Evolutionary conservation across 2,329 filamentous ascomycete genomes (phyloP).

Genomic region (Fusarium dimerum): DNA sequence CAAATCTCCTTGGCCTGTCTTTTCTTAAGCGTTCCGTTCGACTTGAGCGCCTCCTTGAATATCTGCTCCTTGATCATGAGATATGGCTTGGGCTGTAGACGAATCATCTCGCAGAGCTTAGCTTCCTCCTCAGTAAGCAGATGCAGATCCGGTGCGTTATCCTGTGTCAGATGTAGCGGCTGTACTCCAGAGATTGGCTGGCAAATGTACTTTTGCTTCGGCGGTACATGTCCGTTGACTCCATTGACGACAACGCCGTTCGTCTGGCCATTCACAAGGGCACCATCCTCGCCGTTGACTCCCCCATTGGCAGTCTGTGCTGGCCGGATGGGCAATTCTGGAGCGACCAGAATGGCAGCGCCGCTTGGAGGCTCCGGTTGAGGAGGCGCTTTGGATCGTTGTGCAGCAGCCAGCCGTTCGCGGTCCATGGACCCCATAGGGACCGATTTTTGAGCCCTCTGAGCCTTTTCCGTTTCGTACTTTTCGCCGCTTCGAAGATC

Average conservation of each 20-base stretch:
- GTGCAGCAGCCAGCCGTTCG: conserved; percentile 70
- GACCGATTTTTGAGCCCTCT: conserved; percentile 67
- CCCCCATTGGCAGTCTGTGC: conserved; percentile 37
- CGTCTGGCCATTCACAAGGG: conserved; percentile 53
- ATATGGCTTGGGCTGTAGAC: conserved; percentile 92
- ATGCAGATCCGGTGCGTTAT: conserved; percentile 80
- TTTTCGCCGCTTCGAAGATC: conserved; percentile 86
- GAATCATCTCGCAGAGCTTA: conserved; percentile 80
- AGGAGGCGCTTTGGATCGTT: conserved; percentile 67
- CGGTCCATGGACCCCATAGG: conserved; percentile 84
- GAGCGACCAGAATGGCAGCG: conserved; percentile 74
- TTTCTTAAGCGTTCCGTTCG: conserved; percentile 86
- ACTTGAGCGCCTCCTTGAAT: conserved; percentile 87
- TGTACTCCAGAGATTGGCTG: conserved; percentile 62
- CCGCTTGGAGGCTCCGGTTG: conserved; percentile 72
- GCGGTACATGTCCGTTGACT: conserved; percentile 38
- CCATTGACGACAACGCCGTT: conserved; percentile 46
- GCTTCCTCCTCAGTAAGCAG: conserved; percentile 81
- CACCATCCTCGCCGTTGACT: conserved; percentile 52
- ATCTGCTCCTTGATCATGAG: conserved; percentile 91
- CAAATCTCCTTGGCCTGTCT: conserved; percentile 89
- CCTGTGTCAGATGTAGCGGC: conserved; percentile 69
- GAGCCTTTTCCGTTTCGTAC: conserved; percentile 85
- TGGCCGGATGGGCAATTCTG: conserved; percentile 70
- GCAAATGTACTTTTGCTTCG: conserved; percentile 52